Percentiles rank a stretch among this genome's conserved stretches.
Conservation (phyloP, 2,329 filamentous ascomycete species). For the Cadophora malorum region DNA sequence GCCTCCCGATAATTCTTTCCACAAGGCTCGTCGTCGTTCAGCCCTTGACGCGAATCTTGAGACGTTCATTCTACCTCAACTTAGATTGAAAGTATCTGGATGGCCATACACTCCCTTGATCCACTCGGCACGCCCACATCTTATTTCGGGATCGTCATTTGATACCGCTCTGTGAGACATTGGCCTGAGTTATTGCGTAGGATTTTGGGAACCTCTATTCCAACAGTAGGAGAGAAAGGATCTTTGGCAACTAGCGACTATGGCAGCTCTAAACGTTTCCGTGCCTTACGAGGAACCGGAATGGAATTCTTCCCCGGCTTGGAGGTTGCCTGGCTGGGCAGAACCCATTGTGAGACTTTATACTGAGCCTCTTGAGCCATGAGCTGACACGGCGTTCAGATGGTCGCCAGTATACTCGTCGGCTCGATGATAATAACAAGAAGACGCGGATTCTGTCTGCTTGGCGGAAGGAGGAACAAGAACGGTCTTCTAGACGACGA, state of each 20-base stretch:
- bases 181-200: not conserved
- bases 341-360: constrained; percentile 42
- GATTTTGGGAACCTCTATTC: not conserved
- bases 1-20: not conserved
- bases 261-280: constrained; percentile 32
- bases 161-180: not conserved
- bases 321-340: constrained; percentile 45
- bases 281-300: constrained; percentile 41
- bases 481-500: constrained; percentile 40
- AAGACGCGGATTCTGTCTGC: constrained; percentile 39
- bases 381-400: constrained; percentile 37
- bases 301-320: constrained; percentile 45
- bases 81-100: not conserved
- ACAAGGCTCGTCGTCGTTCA: not conserved
- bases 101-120: not conserved
- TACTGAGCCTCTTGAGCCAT: not conserved
- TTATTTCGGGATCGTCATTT: not conserved
- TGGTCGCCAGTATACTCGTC: constrained; percentile 45
- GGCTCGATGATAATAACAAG: constrained; percentile 44
- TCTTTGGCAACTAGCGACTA: not conserved
- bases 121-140: not conserved
- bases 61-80: not conserved
- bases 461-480: constrained; percentile 29
- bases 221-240: not conserved
- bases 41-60: not conserved